Percentiles rank a stretch among this genome's conserved stretches.
Conservation (phyloP, 495 filamentous ascomycete genomes). For the Penicillium arizonense region DNA sequence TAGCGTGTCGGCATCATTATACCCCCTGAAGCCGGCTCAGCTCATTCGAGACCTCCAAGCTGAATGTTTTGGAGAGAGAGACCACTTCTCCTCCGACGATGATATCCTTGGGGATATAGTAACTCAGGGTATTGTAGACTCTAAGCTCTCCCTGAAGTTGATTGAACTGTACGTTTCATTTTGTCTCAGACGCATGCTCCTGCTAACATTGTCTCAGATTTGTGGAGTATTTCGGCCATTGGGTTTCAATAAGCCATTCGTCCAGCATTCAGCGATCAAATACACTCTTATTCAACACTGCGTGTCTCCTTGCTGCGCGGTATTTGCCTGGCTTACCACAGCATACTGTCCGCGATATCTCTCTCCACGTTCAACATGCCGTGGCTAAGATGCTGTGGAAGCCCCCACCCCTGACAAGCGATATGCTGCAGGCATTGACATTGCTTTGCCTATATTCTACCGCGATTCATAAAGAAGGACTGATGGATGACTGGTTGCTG, state of each 20-base stretch:
- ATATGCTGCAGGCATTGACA: constrained; percentile 36
- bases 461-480: constrained; percentile 34
- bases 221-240: constrained; percentile 36
- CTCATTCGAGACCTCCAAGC: constrained; percentile 37
- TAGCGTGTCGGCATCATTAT: constrained; percentile 14
- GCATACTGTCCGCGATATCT: constrained; percentile 31
- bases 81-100: constrained; percentile 19
- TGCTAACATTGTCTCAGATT: constrained; percentile 27
- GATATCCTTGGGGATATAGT: constrained; percentile 29
- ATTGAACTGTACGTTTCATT: constrained; percentile 32
- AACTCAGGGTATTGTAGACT: constrained; percentile 34
- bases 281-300: constrained; percentile 39
- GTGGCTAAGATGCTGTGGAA: constrained; percentile 35
- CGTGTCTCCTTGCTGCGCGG: constrained; percentile 39
- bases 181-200: background rate
- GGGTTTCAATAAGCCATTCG: constrained; percentile 34
- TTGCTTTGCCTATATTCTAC: constrained; percentile 39
- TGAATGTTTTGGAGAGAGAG: constrained; percentile 34
- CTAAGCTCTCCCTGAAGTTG: constrained; percentile 35
- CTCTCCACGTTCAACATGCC: constrained; percentile 35
- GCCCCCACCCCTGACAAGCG: constrained; percentile 31
- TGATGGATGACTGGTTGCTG: constrained; percentile 43
- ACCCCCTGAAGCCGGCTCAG: constrained; percentile 34
- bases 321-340: constrained; percentile 36
- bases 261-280: constrained; percentile 28